Evolutionary conservation across 345 rosid species (phyloP).

Genomic region (Melastoma malabathricum): DNA sequence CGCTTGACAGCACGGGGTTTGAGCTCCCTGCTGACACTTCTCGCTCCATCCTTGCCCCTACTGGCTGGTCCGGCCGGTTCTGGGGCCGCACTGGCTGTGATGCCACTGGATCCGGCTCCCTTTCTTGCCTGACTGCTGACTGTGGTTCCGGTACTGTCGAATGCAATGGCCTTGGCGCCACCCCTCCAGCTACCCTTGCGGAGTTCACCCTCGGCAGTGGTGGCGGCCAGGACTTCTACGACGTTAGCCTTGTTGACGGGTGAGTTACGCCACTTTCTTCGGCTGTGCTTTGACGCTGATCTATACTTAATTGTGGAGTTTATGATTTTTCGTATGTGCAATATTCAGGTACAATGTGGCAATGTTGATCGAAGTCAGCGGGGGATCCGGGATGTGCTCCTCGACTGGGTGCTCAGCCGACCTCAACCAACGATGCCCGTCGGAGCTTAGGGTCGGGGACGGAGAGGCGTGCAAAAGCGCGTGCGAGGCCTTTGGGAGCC

Average conservation of each 20-base stretch:
- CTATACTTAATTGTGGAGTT: no score
- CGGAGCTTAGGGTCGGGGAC: constrained; percentile 49
- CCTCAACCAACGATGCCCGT: constrained; percentile 68
- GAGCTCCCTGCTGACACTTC: constrained; percentile 16
- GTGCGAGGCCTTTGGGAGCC: constrained; percentile 79
- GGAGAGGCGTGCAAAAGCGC: constrained; percentile 89
- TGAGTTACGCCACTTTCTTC: constrained; percentile 1
- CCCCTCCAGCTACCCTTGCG: constrained; percentile 73
- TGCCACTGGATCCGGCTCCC: constrained; percentile 32
- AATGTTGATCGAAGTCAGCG: constrained; percentile 57
- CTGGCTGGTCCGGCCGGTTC: constrained; percentile 36
- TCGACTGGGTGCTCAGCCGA: constrained; percentile 70
- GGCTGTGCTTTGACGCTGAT: background rate
- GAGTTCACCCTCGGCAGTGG: constrained; percentile 77
- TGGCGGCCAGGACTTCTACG: constrained; percentile 70
- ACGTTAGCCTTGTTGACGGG: constrained; percentile 93
- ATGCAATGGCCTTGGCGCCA: constrained; percentile 64
- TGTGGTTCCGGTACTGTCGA: constrained; percentile 64
- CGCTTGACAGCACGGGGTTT: constrained; percentile 22
- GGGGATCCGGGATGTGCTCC: constrained; percentile 70
- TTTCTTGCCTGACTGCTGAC: constrained; percentile 50
- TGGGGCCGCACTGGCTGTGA: constrained; percentile 27
- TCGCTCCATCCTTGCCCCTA: constrained; percentile 22
- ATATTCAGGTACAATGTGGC: constrained; percentile 43
- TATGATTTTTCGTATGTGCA: background rate